Conservation (phyloP, 257 asterid genomes). For the Cordia subcordata region DNA sequence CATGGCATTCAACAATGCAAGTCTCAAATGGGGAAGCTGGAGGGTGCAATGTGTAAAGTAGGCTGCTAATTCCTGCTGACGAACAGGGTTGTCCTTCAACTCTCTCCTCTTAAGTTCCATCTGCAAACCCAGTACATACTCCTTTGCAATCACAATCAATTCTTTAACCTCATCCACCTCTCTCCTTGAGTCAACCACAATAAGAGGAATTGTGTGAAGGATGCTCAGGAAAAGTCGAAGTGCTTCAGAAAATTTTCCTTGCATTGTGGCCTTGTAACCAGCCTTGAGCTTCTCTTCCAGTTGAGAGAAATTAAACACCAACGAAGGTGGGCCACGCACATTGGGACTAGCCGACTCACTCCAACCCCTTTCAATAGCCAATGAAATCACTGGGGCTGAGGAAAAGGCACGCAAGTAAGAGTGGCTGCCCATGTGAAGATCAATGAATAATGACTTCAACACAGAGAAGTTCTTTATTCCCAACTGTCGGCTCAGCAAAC, state of each 20-base stretch:
- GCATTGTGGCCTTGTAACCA: conserved; percentile 55
- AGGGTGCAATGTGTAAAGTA: conserved; percentile 61
- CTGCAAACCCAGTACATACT: conserved; percentile 55
- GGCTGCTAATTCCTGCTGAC: conserved; percentile 75
- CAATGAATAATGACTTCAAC: conserved; percentile 43
- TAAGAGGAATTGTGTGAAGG: conserved; percentile 58
- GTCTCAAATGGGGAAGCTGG: conserved; percentile 63
- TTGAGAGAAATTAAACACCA: conserved; percentile 46
- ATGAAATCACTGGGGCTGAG: conserved; percentile 52
- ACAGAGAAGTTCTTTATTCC: conserved; percentile 61
- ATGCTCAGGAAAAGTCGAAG: conserved; percentile 39
- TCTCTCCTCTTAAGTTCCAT: conserved; percentile 75
- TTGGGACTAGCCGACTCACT: conserved; percentile 53
- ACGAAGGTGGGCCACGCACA: conserved; percentile 62
- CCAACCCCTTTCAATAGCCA: conserved; percentile 72
- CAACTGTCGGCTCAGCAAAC: conserved; percentile 61
- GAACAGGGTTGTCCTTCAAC: conserved; percentile 45
- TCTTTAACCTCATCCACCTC: conserved; percentile 71
- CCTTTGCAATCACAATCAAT: conserved; percentile 41
- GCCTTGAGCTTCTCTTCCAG: conserved; percentile 59
- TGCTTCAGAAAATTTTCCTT: conserved; percentile 66
- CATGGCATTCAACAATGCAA: conserved; percentile 59
- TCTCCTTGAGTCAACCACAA: conserved; percentile 56
- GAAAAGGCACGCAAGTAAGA: conserved; percentile 55
- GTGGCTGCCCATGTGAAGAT: conserved; percentile 71